Percentiles rank a stretch among this genome's conserved stretches.
Conservation (phyloP, 768 basidiomycete genomes). For the Mycena latifolia region DNA sequence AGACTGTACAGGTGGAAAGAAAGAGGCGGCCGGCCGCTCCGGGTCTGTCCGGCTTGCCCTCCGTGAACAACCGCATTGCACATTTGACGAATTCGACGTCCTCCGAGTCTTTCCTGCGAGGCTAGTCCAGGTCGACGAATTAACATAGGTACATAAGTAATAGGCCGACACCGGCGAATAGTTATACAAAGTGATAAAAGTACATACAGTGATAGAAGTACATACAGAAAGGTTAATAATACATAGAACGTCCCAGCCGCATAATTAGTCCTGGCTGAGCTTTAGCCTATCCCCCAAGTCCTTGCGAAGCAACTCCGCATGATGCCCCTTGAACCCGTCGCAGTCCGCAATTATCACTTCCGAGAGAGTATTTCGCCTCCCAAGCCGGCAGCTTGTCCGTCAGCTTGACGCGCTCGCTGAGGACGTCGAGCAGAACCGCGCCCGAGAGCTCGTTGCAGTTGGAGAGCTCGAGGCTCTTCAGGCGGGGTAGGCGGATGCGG, state of each 20-base stretch:
- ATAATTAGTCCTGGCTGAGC: not conserved
- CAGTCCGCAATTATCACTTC: slow-evolving; percentile 57
- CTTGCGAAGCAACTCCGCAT: slow-evolving; percentile 22
- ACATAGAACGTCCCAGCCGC: slow-evolving; percentile 8
- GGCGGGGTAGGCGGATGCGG: slow-evolving; percentile 65
- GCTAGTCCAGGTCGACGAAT: too few species aligned
- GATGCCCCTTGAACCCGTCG: slow-evolving; percentile 42
- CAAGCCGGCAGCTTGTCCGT: slow-evolving; percentile 46
- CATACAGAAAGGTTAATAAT: slow-evolving; percentile 1
- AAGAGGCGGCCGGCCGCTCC: too few species aligned
- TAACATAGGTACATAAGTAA: too few species aligned
- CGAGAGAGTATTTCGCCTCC: slow-evolving; percentile 42
- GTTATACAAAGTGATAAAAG: too few species aligned
- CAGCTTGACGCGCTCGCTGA: slow-evolving; percentile 61
- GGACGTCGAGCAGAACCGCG: slow-evolving; percentile 63
- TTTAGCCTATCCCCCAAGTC: slow-evolving; percentile 13
- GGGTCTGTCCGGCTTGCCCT: too few species aligned
- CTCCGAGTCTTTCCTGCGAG: too few species aligned
- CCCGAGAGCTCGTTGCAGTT: slow-evolving; percentile 77
- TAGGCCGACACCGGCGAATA: too few species aligned
- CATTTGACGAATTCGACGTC: too few species aligned
- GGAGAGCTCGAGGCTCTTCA: slow-evolving; percentile 64
- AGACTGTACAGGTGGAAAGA: too few species aligned
- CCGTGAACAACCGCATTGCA: too few species aligned
- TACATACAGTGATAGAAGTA: slow-evolving; percentile 1